Evolutionary conservation across 306 rosid species (phyloP), one percentile per base, ranked within the genome.

Genomic region (Medicago lupulina): DNA sequence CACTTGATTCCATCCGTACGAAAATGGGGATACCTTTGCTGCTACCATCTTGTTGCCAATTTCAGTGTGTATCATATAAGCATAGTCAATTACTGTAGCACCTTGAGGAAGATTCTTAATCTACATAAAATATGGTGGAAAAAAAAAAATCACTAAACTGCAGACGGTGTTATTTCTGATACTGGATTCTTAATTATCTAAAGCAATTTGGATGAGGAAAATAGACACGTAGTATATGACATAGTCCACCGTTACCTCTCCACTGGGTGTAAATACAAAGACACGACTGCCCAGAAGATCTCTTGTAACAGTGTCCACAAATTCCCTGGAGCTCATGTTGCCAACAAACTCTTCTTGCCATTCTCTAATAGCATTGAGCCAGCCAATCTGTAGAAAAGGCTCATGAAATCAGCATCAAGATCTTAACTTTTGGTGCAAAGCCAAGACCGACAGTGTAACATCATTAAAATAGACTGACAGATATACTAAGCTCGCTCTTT

Each of bases 321-420:
- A 96, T 82, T 96, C 99, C 86, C 99, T 90, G 69, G 99, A 96
- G 85, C 97, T 96, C 99, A 96, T 96, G 90, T 96, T 96, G 85
- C 99, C 99, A 57, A 96, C 99, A 70, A 96, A 96, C 89, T 96
- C 99, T 81, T 96, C 99, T 80, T 96, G 98, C 98, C 99, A 96
- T 80, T 92, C 99, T 88, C 99, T 90, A 75, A 96, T 92, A 60
- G 99, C 98, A 79, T 96, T 96, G 78, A 96, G 97, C 99, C 99
- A 96, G 61, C 99, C 92, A 89, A 96, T 92, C 99, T 96, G 92
- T 75, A 83, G 58, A 62, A 79, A 82, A 84, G 43, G 73, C 80
- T 61, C 41, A 79, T 78, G 83, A 87, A 86, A 84, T 83, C 49
- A 49, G 68, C 41, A 79, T 61, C 73, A 77, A 49, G 76, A 70